Evolutionary conservation across 371 early-diverging fungal genomes (phyloP).

Genomic region (Funneliformis caledonium): DNA sequence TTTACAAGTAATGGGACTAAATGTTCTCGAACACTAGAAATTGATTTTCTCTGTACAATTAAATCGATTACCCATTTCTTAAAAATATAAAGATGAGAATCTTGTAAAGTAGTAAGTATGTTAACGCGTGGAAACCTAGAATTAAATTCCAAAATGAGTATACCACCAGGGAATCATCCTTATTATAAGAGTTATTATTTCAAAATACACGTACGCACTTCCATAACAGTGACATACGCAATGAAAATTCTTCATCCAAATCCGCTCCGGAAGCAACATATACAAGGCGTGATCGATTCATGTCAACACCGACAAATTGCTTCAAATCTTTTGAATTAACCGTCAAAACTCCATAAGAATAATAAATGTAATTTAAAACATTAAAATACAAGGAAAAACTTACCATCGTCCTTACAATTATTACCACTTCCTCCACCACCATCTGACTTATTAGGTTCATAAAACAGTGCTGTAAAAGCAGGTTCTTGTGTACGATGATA

Average conservation of each 20-base stretch:
- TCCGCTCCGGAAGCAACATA: conserved; percentile 57
- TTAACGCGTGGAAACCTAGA: conserved; percentile 75
- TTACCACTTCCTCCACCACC: conserved; percentile 52
- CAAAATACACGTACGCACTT: conserved; percentile 49
- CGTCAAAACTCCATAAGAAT: conserved; percentile 25
- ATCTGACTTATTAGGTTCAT: conserved; percentile 67
- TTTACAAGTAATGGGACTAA: conserved; percentile 84
- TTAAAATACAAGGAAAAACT: neutral
- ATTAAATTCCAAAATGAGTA: neutral
- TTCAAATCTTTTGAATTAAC: conserved; percentile 43
- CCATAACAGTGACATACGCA: conserved; percentile 75
- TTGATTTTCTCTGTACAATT: conserved; percentile 66
- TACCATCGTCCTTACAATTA: conserved; percentile 59
- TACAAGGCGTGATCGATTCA: conserved; percentile 72
- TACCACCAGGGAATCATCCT: neutral
- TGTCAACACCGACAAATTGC: conserved; percentile 82
- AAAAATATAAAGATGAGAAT: conserved; percentile 91
- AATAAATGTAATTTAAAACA: neutral
- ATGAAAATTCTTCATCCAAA: conserved; percentile 71
- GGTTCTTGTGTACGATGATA: conserved; percentile 77
- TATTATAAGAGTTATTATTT: conserved; percentile 40
- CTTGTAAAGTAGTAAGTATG: conserved; percentile 76
- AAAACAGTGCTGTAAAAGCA: conserved; percentile 79
- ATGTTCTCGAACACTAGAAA: conserved; percentile 82
- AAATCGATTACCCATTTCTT: conserved; percentile 90